These are phyloP conservation scores for Rutstroemia sydowiana DNA, from an alignment of 2,329 filamentous ascomycete species.

Conservation along the genomic window DNA sequence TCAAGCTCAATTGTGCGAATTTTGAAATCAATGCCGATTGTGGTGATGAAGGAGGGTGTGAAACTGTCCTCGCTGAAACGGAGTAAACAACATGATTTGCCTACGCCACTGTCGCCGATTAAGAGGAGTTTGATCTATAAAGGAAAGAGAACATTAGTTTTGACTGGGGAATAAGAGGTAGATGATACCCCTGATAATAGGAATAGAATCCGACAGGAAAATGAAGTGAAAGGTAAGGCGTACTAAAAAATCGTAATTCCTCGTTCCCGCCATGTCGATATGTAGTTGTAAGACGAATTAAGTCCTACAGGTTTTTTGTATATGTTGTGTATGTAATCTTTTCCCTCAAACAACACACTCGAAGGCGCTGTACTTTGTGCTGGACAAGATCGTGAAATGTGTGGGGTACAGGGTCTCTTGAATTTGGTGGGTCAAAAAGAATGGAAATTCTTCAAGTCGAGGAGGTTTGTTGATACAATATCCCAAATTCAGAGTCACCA, in stretches of 20 bases:
- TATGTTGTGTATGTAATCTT: not conserved
- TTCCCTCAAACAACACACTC: not conserved
- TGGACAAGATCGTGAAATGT: not conserved
- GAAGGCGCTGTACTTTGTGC: not conserved
- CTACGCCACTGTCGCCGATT: slow-evolving; percentile 99
- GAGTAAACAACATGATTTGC: slow-evolving; percentile 97
- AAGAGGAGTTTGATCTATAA: slow-evolving; percentile 83
- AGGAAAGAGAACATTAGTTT: not conserved
- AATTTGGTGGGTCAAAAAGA: slow-evolving; percentile 1
- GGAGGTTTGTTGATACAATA: too few species aligned
- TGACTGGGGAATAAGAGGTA: not conserved
- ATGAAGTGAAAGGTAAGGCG: not conserved
- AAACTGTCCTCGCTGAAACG: slow-evolving; percentile 99
- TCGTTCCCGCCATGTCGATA: slow-evolving; percentile 77
- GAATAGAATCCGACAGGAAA: not conserved
- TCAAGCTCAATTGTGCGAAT: slow-evolving; percentile 98
- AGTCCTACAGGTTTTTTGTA: slow-evolving; percentile 10
- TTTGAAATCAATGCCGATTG: slow-evolving; percentile 99
- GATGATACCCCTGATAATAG: not conserved
- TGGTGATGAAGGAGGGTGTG: slow-evolving; percentile 99
- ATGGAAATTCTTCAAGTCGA: not conserved
- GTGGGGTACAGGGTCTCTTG: slow-evolving; percentile 12
- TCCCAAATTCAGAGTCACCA: too few species aligned
- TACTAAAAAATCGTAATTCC: slow-evolving; percentile 99
- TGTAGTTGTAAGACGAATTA: slow-evolving; percentile 9